Conservation (phyloP, 805 yeast genomes). For the Saccharomycopsis lassenensis region DNA sequence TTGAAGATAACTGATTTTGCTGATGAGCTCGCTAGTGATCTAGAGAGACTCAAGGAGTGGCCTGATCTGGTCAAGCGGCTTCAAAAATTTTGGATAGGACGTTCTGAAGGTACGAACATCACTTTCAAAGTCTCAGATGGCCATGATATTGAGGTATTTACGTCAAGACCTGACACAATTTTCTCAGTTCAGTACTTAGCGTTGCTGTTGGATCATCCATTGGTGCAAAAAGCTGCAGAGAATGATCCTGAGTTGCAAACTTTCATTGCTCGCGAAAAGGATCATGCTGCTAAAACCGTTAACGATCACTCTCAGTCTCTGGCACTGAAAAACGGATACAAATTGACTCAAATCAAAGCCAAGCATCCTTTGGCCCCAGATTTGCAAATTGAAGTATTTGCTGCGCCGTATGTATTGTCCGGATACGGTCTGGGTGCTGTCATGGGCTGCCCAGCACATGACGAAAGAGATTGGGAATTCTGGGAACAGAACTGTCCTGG, state of each 20-base stretch:
- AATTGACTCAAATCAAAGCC: conserved; percentile 33
- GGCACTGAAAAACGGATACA: conserved; percentile 50
- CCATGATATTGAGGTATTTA: conserved; percentile 44
- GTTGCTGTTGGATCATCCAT: conserved; percentile 58
- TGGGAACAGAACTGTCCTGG: conserved; percentile 64
- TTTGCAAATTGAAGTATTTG: conserved; percentile 55
- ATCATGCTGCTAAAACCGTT: conserved; percentile 27
- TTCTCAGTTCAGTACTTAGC: conserved; percentile 79
- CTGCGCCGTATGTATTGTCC: conserved; percentile 82
- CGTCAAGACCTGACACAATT: conserved; percentile 86
- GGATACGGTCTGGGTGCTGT: conserved; percentile 88
- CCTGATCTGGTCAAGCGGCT: conserved; percentile 79
- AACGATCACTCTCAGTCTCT: too few relatives aligned
- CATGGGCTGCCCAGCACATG: conserved; percentile 98
- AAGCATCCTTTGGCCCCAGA: conserved; percentile 46
- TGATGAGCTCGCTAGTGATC: conserved; percentile 50
- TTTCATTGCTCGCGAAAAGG: conserved; percentile 35
- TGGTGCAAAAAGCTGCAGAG: conserved; percentile 32
- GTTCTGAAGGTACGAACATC: conserved; percentile 69
- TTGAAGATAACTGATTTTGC: conserved; percentile 82
- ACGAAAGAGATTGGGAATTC: conserved; percentile 69
- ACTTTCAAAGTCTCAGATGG: conserved; percentile 29
- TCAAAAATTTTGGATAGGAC: conserved; percentile 95
- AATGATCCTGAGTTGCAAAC: conserved; percentile 30
- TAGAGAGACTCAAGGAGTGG: conserved; percentile 59